Percentiles rank a stretch among this genome's conserved stretches.
Evolutionary conservation across 1,139 yeast genomes (phyloP).

Genomic region (Geotrichum siamense): DNA sequence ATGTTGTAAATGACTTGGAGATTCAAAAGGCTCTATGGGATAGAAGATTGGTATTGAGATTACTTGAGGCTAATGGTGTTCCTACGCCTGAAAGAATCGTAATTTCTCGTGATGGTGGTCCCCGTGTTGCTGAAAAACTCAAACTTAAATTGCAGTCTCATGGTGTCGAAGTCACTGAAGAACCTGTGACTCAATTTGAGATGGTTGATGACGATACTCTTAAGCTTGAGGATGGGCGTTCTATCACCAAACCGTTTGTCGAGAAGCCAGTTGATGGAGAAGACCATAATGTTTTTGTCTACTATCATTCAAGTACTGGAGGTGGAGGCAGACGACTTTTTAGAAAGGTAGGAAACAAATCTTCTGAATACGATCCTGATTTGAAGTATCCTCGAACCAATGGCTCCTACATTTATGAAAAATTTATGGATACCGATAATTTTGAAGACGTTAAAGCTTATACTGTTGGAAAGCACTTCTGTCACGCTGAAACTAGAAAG

Average conservation of each 20-base stretch:
- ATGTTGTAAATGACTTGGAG: slow-evolving; percentile 75
- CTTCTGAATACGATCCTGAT: slow-evolving; percentile 90
- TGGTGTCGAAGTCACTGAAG: slow-evolving; percentile 51
- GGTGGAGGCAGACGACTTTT: slow-evolving; percentile 96
- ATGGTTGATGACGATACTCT: slow-evolving; percentile 82
- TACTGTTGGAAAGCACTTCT: slow-evolving; percentile 83
- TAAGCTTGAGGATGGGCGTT: slow-evolving; percentile 57
- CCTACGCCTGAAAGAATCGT: slow-evolving; percentile 85
- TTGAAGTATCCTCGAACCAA: slow-evolving; percentile 69
- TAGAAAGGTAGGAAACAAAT: slow-evolving; percentile 94
- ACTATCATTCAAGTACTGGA: slow-evolving; percentile 80
- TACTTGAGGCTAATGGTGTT: slow-evolving; percentile 76
- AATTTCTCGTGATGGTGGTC: slow-evolving; percentile 95
- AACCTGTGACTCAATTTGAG: slow-evolving; percentile 61
- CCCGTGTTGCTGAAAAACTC: slow-evolving; percentile 64
- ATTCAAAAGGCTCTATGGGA: slow-evolving; percentile 97
- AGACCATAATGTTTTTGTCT: slow-evolving; percentile 92
- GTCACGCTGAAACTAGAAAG: slow-evolving; percentile 97
- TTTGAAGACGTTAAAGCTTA: slow-evolving; percentile 98
- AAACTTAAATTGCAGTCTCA: slow-evolving; percentile 49
- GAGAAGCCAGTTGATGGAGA: slow-evolving; percentile 99
- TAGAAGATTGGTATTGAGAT: slow-evolving; percentile 74
- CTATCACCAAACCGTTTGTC: slow-evolving; percentile 81
- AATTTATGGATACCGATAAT: slow-evolving; percentile 96
- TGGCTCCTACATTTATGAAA: slow-evolving; percentile 88